Conservation (phyloP, 2,329 filamentous ascomycete genomes). For the Fragosphaeria purpurea region DNA sequence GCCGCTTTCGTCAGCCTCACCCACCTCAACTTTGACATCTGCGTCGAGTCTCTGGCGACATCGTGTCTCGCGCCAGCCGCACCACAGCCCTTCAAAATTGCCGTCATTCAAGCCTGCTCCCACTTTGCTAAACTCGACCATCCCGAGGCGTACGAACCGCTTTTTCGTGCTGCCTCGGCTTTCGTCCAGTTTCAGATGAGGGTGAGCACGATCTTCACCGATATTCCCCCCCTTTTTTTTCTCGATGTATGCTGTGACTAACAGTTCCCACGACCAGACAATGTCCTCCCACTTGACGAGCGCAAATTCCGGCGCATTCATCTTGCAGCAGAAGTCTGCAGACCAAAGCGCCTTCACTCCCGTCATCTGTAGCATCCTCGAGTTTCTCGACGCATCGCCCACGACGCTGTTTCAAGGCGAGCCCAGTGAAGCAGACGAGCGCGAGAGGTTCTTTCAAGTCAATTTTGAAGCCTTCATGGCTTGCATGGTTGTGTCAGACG, state of each 20-base stretch:
- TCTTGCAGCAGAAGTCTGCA: slow-evolving; percentile 28
- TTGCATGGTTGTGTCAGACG: slow-evolving; percentile 43
- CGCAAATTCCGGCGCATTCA: slow-evolving; percentile 28
- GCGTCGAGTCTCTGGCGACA: slow-evolving; percentile 45
- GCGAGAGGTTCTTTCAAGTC: slow-evolving; percentile 30
- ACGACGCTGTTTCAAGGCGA: slow-evolving; percentile 35
- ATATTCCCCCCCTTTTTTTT: background rate
- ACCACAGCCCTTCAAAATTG: slow-evolving; percentile 51
- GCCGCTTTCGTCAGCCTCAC: slow-evolving; percentile 56
- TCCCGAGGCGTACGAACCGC: slow-evolving; percentile 37
- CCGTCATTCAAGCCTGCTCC: slow-evolving; percentile 51
- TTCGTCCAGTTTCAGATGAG: slow-evolving; percentile 49
- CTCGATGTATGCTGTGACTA: background rate
- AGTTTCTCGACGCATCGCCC: slow-evolving; percentile 47
- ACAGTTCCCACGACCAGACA: slow-evolving; percentile 17
- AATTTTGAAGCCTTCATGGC: slow-evolving; percentile 43
- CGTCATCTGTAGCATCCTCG: slow-evolving; percentile 43
- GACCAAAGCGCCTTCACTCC: slow-evolving; percentile 29
- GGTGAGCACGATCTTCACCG: slow-evolving; percentile 29
- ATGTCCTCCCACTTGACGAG: slow-evolving; percentile 29
- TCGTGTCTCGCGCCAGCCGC: slow-evolving; percentile 47
- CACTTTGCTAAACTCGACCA: slow-evolving; percentile 48
- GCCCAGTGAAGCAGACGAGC: slow-evolving; percentile 24
- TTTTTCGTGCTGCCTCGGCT: slow-evolving; percentile 45
- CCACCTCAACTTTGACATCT: slow-evolving; percentile 50